These are phyloP conservation scores for Neonectria ditissima DNA, from an alignment of 2,329 filamentous ascomycete genomes.

Conservation along the genomic window DNA sequence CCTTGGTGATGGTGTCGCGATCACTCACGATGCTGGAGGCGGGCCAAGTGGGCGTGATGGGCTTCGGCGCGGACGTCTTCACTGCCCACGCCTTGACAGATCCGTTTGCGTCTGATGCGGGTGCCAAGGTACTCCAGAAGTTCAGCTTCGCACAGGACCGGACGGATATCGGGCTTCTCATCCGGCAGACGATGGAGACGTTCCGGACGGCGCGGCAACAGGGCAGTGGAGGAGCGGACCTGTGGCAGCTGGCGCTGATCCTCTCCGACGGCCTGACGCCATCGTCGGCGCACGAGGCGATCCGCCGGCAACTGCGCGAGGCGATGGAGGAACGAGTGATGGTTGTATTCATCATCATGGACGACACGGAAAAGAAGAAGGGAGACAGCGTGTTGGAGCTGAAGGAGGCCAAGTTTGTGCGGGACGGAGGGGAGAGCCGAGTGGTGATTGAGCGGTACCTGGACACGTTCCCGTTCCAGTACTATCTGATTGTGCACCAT, in stretches of 20 bases:
- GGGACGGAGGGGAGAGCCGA: slow-evolving; percentile 71
- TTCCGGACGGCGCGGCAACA: slow-evolving; percentile 82
- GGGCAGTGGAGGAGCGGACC: slow-evolving; percentile 69
- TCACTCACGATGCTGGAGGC: slow-evolving; percentile 93
- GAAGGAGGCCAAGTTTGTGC: slow-evolving; percentile 85
- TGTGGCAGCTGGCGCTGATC: slow-evolving; percentile 96
- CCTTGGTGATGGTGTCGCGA: slow-evolving; percentile 89
- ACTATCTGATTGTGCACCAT: slow-evolving; percentile 94
- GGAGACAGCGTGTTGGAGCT: slow-evolving; percentile 85
- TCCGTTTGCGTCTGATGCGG: slow-evolving; percentile 80
- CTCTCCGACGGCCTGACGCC: slow-evolving; percentile 95
- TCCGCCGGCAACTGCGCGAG: slow-evolving; percentile 84
- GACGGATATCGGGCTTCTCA: slow-evolving; percentile 85
- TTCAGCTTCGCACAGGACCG: slow-evolving; percentile 88
- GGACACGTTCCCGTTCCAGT: slow-evolving; percentile 95
- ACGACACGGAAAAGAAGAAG: slow-evolving; percentile 65
- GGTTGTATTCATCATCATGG: slow-evolving; percentile 98
- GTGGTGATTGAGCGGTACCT: slow-evolving; percentile 91
- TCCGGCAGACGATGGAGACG: slow-evolving; percentile 80
- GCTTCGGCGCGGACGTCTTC: slow-evolving; percentile 86
- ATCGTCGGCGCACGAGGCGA: slow-evolving; percentile 80
- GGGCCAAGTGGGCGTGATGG: slow-evolving; percentile 90
- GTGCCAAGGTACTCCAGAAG: slow-evolving; percentile 83
- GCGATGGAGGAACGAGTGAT: slow-evolving; percentile 95
- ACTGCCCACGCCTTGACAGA: slow-evolving; percentile 87